Percentiles rank a stretch among this genome's conserved stretches.
Evolutionary conservation across 2,329 filamentous ascomycete genomes (phyloP).

Genomic region (Colletotrichum karsti): DNA sequence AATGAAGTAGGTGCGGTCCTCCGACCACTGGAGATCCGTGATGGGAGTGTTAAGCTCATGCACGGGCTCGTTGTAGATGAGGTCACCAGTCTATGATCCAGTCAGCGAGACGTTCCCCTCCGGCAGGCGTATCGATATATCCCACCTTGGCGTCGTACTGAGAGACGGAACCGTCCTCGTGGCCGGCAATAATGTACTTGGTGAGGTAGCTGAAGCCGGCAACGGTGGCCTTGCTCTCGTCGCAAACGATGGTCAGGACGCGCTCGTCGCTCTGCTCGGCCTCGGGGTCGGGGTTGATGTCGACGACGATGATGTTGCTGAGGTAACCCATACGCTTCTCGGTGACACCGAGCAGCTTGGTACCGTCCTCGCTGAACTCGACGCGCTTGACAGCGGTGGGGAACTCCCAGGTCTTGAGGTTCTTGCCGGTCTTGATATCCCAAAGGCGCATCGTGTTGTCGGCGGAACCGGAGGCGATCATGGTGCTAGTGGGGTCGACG

Average conservation of each 20-base stretch:
- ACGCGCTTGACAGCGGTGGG: constrained; percentile 96
- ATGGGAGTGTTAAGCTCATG: constrained; percentile 88
- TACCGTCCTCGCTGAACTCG: constrained; percentile 96
- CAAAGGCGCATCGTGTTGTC: constrained; percentile 98
- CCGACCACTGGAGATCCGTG: constrained; percentile 93
- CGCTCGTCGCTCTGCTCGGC: constrained; percentile 88
- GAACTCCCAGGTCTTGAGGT: constrained; percentile 98
- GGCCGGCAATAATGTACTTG: constrained; percentile 96
- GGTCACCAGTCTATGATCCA: constrained; percentile 73
- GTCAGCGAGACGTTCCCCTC: constrained; percentile 20
- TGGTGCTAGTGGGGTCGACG: constrained; percentile 88
- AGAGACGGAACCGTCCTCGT: constrained; percentile 94
- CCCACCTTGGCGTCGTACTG: constrained; percentile 88
- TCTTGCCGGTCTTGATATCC: constrained; percentile 92
- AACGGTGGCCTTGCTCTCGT: constrained; percentile 96
- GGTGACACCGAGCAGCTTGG: constrained; percentile 89
- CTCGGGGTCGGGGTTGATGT: constrained; percentile 84
- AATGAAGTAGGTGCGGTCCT: constrained; percentile 97
- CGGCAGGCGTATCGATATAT: neutral
- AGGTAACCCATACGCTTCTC: constrained; percentile 99
- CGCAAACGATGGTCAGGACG: constrained; percentile 86
- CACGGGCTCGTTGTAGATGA: constrained; percentile 80
- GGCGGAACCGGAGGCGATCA: constrained; percentile 94
- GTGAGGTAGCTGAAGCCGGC: constrained; percentile 94
- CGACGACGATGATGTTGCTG: constrained; percentile 91